Evolutionary conservation across 495 filamentous ascomycete genomes (phyloP), one percentile per base, ranked within the genome.

Genomic region (Corynascus novoguineensis): DNA sequence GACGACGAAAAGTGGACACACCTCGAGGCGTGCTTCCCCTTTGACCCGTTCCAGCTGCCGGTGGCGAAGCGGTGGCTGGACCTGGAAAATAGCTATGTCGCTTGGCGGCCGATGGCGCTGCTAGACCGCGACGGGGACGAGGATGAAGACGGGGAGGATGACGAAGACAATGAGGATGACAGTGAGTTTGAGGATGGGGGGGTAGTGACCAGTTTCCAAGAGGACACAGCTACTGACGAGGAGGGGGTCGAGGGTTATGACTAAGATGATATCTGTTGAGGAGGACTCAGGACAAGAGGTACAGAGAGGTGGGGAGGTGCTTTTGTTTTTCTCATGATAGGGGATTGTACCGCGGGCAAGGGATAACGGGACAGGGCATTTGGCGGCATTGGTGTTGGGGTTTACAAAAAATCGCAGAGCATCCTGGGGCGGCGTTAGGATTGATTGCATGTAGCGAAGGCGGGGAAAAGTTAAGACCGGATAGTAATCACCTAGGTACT

Each of bases 21-120:
- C 68, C 78, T 97, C 2, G 92, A 97, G 58, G 88, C 88, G 0
- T 96, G 92, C 69, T 97, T 97, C 69, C 93, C 95, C 1, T 99
- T 99, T 64, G 93, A 99, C 66, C 93, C 93, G 3, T 97, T 96
- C 71, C 84, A 88, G 59, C 77, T 97, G 12, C 92, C 90, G 0
- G 76, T 81, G 48, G 95, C 90, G 62, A 87, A 86, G 68, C 77
- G 83, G 35, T 97, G 95, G 93, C 60, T 71, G 14, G 68, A 71
- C 25, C 64, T 99, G 47, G 82, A 88, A 47, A 78, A 79, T 4
- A 90, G 92, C 61, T 99, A 97, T 63, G 77, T 91, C 21, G 76
- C 86, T 55, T 99, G 92, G 92, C 81, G 81, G 42, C 80, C 82
- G 9, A 83, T 95, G 17, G 83, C 87, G 1, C 87, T 91, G 2